These are phyloP conservation scores for Aspergillus sp. DNA, from an alignment of 2,329 filamentous ascomycete genomes.

Conservation along the genomic window DNA sequence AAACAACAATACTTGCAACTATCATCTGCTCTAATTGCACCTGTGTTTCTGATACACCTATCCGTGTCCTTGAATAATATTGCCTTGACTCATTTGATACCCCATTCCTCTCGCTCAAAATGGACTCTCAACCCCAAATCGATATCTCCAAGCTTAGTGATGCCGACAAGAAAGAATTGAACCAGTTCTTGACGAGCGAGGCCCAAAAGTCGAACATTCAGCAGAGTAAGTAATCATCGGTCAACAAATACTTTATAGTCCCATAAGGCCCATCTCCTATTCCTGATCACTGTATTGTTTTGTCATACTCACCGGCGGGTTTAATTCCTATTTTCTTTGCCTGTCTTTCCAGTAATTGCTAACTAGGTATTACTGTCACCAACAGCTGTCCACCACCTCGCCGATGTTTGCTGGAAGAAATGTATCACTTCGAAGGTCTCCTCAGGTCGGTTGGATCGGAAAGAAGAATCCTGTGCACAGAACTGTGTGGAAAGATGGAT, in stretches of 20 bases:
- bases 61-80: slow-evolving; percentile 6
- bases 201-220: slow-evolving; percentile 67
- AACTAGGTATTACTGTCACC: slow-evolving; percentile 9
- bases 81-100: slow-evolving; percentile 2
- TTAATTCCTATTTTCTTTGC: too few species aligned
- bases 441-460: slow-evolving; percentile 65
- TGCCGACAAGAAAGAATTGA: slow-evolving; percentile 80
- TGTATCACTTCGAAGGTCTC: slow-evolving; percentile 75
- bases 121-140: slow-evolving; percentile 38
- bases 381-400: slow-evolving; percentile 61
- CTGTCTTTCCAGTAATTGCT: slow-evolving; percentile 1
- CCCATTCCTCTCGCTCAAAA: slow-evolving; percentile 12
- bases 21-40: not conserved
- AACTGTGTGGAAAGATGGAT: slow-evolving; percentile 95
- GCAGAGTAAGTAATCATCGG: slow-evolving; percentile 36
- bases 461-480: slow-evolving; percentile 76
- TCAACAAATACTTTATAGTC: too few species aligned
- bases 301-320: too few species aligned
- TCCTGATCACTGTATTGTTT: too few species aligned
- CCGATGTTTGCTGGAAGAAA: slow-evolving; percentile 89
- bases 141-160: slow-evolving; percentile 73
- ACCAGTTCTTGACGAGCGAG: slow-evolving; percentile 80
- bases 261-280: too few species aligned
- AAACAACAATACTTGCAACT: not conserved
- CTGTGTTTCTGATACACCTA: not conserved